phyloP scores from a whole-genome alignment of 306 rosid species.

The Adenanthera pavonina region DNA sequence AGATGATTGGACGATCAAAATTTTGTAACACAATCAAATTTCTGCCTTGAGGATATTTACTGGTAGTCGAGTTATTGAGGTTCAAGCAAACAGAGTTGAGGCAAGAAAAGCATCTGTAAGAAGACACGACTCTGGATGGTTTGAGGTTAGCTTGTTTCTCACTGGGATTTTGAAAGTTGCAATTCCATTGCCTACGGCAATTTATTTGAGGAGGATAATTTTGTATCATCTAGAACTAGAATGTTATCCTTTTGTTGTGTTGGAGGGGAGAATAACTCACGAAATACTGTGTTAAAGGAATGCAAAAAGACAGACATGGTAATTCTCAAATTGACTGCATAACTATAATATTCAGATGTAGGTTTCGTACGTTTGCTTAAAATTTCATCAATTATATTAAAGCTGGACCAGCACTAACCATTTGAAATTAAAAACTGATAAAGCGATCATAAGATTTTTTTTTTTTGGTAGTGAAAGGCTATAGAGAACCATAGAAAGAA shows the following conservation, averaged over 20 bases:
- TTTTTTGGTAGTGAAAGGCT: too few relatives aligned
- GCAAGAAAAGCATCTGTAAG: slow-evolving; percentile 10
- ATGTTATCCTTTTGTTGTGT: background rate
- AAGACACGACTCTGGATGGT: slow-evolving; percentile 4
- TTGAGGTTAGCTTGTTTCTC: slow-evolving; percentile 36
- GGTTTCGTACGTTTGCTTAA: too few relatives aligned
- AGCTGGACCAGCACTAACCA: too few relatives aligned
- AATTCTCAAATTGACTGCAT: background rate
- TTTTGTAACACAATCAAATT: slow-evolving; percentile 46
- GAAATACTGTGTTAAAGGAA: background rate
- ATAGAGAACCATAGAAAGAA: too few relatives aligned
- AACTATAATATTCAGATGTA: background rate
- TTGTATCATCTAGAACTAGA: slow-evolving; percentile 29
- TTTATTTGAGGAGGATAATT: slow-evolving; percentile 36
- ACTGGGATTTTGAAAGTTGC: slow-evolving; percentile 29
- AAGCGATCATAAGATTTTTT: too few relatives aligned
- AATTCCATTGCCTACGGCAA: slow-evolving; percentile 23
- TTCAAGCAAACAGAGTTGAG: slow-evolving; percentile 21
- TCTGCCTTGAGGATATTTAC: slow-evolving; percentile 13
- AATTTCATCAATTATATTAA: too few relatives aligned
- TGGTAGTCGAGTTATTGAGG: slow-evolving; percentile 37
- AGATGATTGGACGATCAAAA: slow-evolving; percentile 76
- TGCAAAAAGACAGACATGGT: background rate
- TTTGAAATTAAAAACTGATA: too few relatives aligned
- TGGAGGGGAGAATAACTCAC: background rate